Percentiles rank a stretch among this genome's conserved stretches.
Evolutionary conservation across 805 yeast genomes (phyloP).

Genomic region (Saccharomyces mikatae): DNA sequence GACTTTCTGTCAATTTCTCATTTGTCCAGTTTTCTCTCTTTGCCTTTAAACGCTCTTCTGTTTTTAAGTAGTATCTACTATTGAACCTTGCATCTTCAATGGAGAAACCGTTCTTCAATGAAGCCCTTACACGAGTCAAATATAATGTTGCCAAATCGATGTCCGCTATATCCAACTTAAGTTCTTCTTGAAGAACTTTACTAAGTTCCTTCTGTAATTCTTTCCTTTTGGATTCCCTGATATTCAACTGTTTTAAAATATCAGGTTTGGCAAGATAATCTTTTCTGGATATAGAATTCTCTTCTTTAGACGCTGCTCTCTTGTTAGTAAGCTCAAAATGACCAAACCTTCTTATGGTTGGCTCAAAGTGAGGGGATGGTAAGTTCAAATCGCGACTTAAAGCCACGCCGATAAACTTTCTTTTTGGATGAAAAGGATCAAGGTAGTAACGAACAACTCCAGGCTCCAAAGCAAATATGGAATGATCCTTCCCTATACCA

Average conservation of each 20-base stretch:
- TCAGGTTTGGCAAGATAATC: slow-evolving; percentile 50
- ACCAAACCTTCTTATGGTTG: slow-evolving; percentile 81
- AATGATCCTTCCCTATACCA: slow-evolving; percentile 87
- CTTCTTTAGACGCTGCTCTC: slow-evolving; percentile 48
- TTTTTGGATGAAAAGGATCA: slow-evolving; percentile 93
- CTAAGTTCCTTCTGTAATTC: slow-evolving; percentile 26
- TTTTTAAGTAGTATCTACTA: slow-evolving; percentile 44
- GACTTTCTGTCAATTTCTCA: slow-evolving; percentile 21
- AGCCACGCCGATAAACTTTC: slow-evolving; percentile 86
- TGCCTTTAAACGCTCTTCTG: slow-evolving; percentile 36
- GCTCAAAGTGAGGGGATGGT: slow-evolving; percentile 89
- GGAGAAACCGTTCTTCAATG: slow-evolving; percentile 50
- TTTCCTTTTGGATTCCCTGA: slow-evolving; percentile 36
- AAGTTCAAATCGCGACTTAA: slow-evolving; percentile 52
- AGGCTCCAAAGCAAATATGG: slow-evolving; percentile 83
- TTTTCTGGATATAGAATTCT: slow-evolving; percentile 55
- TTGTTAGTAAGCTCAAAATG: slow-evolving; percentile 44
- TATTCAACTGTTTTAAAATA: slow-evolving; percentile 35
- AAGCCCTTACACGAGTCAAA: slow-evolving; percentile 45
- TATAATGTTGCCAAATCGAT: slow-evolving; percentile 40
- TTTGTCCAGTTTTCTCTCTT: slow-evolving; percentile 31
- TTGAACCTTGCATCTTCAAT: slow-evolving; percentile 50
- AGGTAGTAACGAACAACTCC: slow-evolving; percentile 86
- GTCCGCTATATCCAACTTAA: slow-evolving; percentile 23
- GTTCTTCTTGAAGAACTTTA: slow-evolving; percentile 16